Evolutionary conservation across 1,139 yeast species (phyloP), one percentile per base, ranked within the genome.

Genomic region (Saccharomyces hybrid): DNA sequence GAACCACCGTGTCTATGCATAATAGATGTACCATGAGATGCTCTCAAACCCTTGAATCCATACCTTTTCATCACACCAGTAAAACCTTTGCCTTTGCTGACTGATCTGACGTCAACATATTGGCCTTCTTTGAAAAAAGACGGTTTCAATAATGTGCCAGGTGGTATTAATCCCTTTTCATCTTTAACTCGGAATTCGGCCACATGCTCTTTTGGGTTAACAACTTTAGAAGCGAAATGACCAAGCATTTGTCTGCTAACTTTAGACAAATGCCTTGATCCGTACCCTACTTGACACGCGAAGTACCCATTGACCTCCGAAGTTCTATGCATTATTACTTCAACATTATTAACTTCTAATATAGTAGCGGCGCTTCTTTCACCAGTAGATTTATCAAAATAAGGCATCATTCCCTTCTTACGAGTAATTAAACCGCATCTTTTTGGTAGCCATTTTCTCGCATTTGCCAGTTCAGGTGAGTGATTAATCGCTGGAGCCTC

Each of bases 41-140:
- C 98, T 51, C 82, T 81, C 71, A 88, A 82, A 77, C 99, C 99
- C 53, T 76, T 76, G 74, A 93, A 93, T n/a, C 89, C 88, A 77
- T 87, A 87, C 74, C 96, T 83, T 71, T 93, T 93, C 96, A 93
- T 93, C 23, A 93, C 99, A 82, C 99, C 99, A 23, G 93, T 90
- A 71, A 89, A 89, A 14, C 99, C 99, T 73, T 95, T 93, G 74
- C 99, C 99, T 71, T 90, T 93, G 50, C 95, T 78, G 23, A 80
- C 77, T 13, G 91, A 86, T 65, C 83, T 79, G 52, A 88, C 75
- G 68, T 93, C 99, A 28, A 93, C 93, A 58, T 76, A 79, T 69
- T 89, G 95, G 27, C 98, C 99, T 20, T 76, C 78, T 54, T 82
- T 79, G 70, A 93, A 91, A 71, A 85, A 93, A 65, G 88, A 90